Base-by-base conservation (phyloP, 176 grass and related monocot genomes). In the Leersia perrieri region DNA sequence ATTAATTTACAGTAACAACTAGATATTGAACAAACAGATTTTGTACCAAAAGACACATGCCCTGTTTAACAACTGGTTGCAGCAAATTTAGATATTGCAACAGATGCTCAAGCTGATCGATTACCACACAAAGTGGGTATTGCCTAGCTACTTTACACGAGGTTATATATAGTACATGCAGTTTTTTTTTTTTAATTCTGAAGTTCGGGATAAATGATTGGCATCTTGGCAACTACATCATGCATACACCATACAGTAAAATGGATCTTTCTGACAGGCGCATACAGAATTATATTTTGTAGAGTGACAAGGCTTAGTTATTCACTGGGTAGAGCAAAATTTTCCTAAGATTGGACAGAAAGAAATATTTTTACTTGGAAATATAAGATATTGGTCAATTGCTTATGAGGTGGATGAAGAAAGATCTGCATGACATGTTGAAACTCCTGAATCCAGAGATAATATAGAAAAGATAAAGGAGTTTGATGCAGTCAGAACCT, bases 401-500 rank as follows among this genome's bases (percentile, higher is more conserved):
- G 38, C 63, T 63, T 26, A 16, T 35, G 68, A 80, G 9, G 30
- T 79, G 69, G 30, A 62, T 49, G 11, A 74, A 83, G 30, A 80
- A 84, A 62, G 20, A 33, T 40, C 0, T 49, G 27, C 31, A 74
- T 29, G 10, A 33, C 36, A 74, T 23, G 51, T 75, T 53, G 5
- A 33, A 77, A 53, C 22, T 64, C 18, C 31, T 20, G 11, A 35
- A n/a, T 42, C 58, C 26, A 51, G 18, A 25, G 36, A 38, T 60
- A 72, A 53, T 31, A 58, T 36, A 36, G 42, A 61, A 72, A 82
- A 55, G 31, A 76, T 33, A 42, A 57, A 63, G 36, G 58, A 75
- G 35, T 72, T 22, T 35, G 32, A 3, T 25, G 53, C 22, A 73
- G 68, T 34, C 10, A 31, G n/a, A 89, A 91, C 92, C 92, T 94